Evolutionary conservation across 306 rosid genomes (phyloP), one percentile per base, ranked within the genome.

Genomic region (Dryas octopetala): DNA sequence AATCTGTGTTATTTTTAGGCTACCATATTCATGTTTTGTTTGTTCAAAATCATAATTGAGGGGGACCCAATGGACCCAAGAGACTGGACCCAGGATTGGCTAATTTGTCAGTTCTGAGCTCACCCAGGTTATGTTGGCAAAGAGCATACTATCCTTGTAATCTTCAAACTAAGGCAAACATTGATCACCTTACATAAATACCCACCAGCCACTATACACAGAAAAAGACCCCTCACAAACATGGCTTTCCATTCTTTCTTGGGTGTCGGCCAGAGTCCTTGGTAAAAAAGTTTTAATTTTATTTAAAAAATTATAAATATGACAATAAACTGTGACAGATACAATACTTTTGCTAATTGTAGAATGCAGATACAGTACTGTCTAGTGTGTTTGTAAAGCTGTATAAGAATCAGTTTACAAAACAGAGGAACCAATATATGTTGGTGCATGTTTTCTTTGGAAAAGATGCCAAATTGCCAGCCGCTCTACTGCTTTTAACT

Each of bases 61-160:
- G 89, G 59, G 68, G 81, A 26, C 78, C 82, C 70, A 41, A 78
- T 83, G 82, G 66, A 49, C 84, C 74, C 86, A 54, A 16, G 23
- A 23, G 23, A 23, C 23, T 83, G 82, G 66, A 49, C 84, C 74
- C 86, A 54, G 13, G 77, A 59, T 78, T 82, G 68, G 68, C 76
- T 71, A 51, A 52, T 66, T 62, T 84, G 80, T 82, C 88, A 68
- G 75, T 74, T 54, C 55, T 81, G 43, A 58, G 66, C 57, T 75
- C 66, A 64, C 38, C 23, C 43, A 55, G 53, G 53, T 47, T 49
- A 46, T 69, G 73, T 60, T 32, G 50, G 85, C 52, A 45, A 49
- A 62, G 5, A 48, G 74, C 55, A 74, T 38, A 70, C 47, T 23
- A 19, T 48, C 43, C 19, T 46, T 62, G 54, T 10, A 40, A 14